Evolutionary conservation across 192 early-diverging fungal species (phyloP).

Genomic region (Chytriomyces confervae): DNA sequence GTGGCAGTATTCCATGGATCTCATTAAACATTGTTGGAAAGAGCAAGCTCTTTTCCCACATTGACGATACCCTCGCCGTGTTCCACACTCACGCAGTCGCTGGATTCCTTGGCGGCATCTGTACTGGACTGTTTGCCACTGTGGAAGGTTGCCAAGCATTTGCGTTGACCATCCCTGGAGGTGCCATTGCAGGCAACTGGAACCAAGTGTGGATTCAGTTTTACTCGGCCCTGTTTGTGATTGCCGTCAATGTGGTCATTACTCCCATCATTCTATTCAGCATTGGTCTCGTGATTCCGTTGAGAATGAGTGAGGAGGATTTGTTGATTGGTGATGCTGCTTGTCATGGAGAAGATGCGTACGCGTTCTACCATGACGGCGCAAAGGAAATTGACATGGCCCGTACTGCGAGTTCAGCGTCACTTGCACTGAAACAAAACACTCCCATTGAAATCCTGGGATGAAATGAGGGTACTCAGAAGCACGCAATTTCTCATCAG

Average conservation of each 20-base stretch:
- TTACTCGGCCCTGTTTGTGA: background rate
- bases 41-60: background rate
- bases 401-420: background rate
- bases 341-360: constrained; percentile 10
- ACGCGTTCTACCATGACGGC: constrained; percentile 11
- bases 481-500: background rate
- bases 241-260: constrained; percentile 42
- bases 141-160: background rate
- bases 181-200: constrained; percentile 15
- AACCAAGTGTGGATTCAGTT: background rate
- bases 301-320: constrained; percentile 56
- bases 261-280: constrained; percentile 58
- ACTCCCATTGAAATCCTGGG: background rate
- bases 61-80: background rate
- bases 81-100: background rate
- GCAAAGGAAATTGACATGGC: constrained; percentile 10
- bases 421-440: background rate
- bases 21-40: constrained; percentile 10
- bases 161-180: background rate
- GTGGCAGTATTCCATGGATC: constrained; percentile 21
- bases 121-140: background rate
- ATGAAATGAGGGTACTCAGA: background rate
- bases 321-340: constrained; percentile 12
- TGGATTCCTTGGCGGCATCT: background rate
- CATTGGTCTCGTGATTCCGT: constrained; percentile 62